These are phyloP conservation scores for Erodium trifolium DNA, from an alignment of 441 rosid genomes.

Conservation along the genomic window DNA sequence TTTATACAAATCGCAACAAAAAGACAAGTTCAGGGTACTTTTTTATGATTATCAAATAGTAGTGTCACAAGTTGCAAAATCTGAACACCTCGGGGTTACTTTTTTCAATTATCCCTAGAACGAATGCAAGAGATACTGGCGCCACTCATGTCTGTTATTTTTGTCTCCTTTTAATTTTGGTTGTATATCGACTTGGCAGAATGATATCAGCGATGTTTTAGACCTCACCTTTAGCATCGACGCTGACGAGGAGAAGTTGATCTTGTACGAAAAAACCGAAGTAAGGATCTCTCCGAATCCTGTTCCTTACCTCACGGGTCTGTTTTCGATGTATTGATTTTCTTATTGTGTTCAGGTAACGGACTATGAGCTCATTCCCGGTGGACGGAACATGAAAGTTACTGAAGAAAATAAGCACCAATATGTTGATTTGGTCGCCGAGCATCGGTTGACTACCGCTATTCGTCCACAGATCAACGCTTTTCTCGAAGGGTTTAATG, in stretches of 20 bases:
- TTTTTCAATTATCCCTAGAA: too few species aligned
- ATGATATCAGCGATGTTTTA: conserved; percentile 75
- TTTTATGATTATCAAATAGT: too few species aligned
- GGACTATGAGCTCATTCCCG: conserved; percentile 94
- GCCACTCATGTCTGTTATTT: too few species aligned
- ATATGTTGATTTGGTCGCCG: conserved; percentile 95
- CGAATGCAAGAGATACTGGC: too few species aligned
- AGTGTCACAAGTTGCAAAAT: too few species aligned
- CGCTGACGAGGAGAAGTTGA: conserved; percentile 96
- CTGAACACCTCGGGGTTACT: too few species aligned
- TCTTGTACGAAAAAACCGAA: conserved; percentile 91
- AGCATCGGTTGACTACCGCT: conserved; percentile 90
- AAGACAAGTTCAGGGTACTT: too few species aligned
- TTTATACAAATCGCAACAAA: too few species aligned
- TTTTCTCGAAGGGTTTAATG: conserved; percentile 84
- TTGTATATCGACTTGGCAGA: conserved; percentile 33
- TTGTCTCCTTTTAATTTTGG: neutral
- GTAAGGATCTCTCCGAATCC: conserved; percentile 26
- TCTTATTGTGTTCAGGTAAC: conserved; percentile 47
- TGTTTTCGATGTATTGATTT: neutral
- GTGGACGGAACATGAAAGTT: conserved; percentile 90
- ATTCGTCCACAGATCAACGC: conserved; percentile 92
- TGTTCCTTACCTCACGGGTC: neutral
- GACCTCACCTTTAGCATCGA: conserved; percentile 99
- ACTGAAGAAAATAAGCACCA: conserved; percentile 96